Conservation (phyloP, 306 rosid genomes). For the Calophaca sinica region DNA sequence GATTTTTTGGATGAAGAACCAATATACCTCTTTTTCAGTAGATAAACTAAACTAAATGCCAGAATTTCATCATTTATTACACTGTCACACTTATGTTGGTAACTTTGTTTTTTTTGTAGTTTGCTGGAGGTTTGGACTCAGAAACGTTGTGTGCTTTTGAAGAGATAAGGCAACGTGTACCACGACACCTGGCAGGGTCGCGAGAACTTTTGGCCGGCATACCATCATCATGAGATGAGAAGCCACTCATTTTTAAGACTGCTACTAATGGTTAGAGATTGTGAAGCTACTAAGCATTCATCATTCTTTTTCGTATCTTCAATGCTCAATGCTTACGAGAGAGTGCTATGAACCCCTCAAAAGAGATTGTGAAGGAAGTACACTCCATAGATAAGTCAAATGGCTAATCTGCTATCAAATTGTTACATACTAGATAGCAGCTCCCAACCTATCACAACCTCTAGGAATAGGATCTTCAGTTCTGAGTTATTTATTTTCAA, state of each 20-base stretch:
- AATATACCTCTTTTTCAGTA: no score
- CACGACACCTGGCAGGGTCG: slow-evolving; percentile 61
- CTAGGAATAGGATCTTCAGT: slow-evolving; percentile 38
- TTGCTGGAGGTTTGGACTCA: slow-evolving; percentile 92
- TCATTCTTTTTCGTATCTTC: slow-evolving; percentile 44
- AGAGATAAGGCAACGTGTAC: slow-evolving; percentile 81
- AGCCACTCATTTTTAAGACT: slow-evolving; percentile 39
- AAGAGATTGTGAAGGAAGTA: slow-evolving; percentile 44
- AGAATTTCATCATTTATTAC: neutral
- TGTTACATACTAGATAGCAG: neutral
- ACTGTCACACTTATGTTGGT: slow-evolving; percentile 11
- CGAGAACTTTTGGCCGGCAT: slow-evolving; percentile 67
- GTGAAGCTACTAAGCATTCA: slow-evolving; percentile 37
- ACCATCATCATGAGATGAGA: slow-evolving; percentile 60
- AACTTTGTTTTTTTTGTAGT: slow-evolving; percentile 56
- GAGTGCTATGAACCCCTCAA: slow-evolving; percentile 21
- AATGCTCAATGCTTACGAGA: slow-evolving; percentile 1
- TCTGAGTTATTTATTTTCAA: slow-evolving; percentile 36
- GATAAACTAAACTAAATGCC: neutral
- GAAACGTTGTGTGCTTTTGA: slow-evolving; percentile 85
- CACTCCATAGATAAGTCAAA: slow-evolving; percentile 27
- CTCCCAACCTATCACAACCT: slow-evolving; percentile 2
- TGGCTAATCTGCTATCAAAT: slow-evolving; percentile 37
- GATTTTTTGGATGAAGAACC: no score
- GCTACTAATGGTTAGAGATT: slow-evolving; percentile 43